A percentile compares a stretch with the other conserved stretches of the same genome.
phyloP scores from a whole-genome alignment of 2,329 filamentous ascomycete genomes.

The Alternaria ventricosa region DNA sequence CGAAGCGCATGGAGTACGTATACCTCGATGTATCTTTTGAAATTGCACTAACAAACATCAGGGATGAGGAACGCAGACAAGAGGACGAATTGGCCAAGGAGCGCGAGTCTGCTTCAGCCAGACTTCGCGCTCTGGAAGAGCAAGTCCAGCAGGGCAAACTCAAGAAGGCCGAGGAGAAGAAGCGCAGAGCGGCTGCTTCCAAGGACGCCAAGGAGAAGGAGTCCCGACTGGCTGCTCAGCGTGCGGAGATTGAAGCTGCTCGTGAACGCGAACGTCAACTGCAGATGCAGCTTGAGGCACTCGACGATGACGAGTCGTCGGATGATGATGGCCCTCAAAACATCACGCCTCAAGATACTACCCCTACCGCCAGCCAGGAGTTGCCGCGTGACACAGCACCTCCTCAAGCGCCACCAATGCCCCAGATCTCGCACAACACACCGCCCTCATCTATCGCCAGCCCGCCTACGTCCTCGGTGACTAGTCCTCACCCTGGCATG shows the following conservation, averaged over 20 bases:
- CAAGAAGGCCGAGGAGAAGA: slow-evolving; percentile 96
- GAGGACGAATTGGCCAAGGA: slow-evolving; percentile 83
- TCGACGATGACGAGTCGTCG: slow-evolving; percentile 70
- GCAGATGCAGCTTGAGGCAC: slow-evolving; percentile 82
- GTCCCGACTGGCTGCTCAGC: slow-evolving; percentile 78
- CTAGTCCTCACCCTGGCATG: slow-evolving; percentile 58
- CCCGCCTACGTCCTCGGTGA: slow-evolving; percentile 57
- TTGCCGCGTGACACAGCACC: slow-evolving; percentile 54
- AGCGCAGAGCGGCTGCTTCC: slow-evolving; percentile 84
- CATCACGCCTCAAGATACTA: slow-evolving; percentile 67
- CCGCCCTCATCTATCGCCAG: slow-evolving; percentile 56
- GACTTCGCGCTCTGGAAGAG: slow-evolving; percentile 88
- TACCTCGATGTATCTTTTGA: neutral
- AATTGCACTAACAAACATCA: slow-evolving; percentile 51
- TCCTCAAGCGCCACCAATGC: slow-evolving; percentile 56
- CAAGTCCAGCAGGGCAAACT: slow-evolving; percentile 92
- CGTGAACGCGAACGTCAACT: slow-evolving; percentile 89
- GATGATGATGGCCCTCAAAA: slow-evolving; percentile 80
- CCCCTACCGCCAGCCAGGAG: slow-evolving; percentile 64
- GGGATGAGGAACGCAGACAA: slow-evolving; percentile 74
- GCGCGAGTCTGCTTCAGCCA: slow-evolving; percentile 79
- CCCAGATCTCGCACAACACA: slow-evolving; percentile 46
- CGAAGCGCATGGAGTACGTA: slow-evolving; percentile 82
- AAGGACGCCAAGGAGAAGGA: slow-evolving; percentile 90
- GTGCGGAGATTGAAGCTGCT: slow-evolving; percentile 90